These are phyloP conservation scores for Globisporangium spinosum DNA, from an alignment of 352 stramenopile species.

Conservation along the genomic window DNA sequence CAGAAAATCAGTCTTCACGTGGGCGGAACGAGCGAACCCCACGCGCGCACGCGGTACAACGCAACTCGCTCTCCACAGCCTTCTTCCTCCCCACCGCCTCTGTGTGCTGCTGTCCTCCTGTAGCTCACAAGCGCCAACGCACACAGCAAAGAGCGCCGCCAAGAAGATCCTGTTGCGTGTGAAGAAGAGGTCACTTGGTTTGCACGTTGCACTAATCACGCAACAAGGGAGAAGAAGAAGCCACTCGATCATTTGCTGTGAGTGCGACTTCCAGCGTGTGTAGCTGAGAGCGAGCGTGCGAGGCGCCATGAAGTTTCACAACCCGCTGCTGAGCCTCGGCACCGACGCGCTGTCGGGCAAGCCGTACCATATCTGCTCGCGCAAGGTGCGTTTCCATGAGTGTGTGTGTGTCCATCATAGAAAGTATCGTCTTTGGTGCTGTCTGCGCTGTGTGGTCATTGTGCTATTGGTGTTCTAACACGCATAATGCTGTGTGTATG, in stretches of 20 bases:
- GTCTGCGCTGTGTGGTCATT: background rate
- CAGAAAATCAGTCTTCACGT: background rate
- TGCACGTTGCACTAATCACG: background rate
- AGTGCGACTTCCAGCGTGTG: background rate
- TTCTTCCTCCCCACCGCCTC: background rate
- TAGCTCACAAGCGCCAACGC: no score
- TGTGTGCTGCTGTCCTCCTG: background rate
- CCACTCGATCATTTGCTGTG: background rate
- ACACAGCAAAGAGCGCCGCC: background rate
- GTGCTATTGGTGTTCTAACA: background rate
- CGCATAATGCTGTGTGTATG: background rate
- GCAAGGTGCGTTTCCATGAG: constrained; percentile 43
- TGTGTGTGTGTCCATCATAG: background rate
- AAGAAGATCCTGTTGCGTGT: background rate
- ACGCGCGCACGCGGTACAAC: background rate
- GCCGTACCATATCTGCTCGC: constrained; percentile 80
- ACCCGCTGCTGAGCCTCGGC: constrained; percentile 76
- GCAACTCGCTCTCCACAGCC: background rate
- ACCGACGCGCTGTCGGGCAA: constrained; percentile 84
- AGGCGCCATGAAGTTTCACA: constrained; percentile 56
- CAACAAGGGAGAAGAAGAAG: background rate
- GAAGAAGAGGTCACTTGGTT: background rate
- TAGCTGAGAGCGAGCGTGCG: background rate
- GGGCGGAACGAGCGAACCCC: background rate
- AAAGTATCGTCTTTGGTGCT: background rate